Conservation (phyloP, 177 flowering plant genomes). For the Vitis hybrid region DNA sequence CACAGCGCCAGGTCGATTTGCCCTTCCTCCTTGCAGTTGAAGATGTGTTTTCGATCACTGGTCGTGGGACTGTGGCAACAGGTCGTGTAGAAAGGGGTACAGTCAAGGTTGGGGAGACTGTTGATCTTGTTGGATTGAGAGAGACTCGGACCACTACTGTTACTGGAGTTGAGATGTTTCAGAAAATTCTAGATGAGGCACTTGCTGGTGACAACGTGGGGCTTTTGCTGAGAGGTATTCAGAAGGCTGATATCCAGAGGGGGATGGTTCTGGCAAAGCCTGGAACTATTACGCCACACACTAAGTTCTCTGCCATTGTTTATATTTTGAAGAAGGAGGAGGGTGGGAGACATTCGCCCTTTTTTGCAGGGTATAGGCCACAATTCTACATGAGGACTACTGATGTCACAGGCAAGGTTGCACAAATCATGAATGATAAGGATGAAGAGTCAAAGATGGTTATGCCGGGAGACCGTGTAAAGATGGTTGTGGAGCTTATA, state of each 20-base stretch:
- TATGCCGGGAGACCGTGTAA: slow-evolving; percentile 84
- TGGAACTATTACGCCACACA: slow-evolving; percentile 65
- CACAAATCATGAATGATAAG: slow-evolving; percentile 61
- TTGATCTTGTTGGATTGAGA: slow-evolving; percentile 60
- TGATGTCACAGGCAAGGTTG: slow-evolving; percentile 69
- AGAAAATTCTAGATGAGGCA: slow-evolving; percentile 68
- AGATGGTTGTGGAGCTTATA: slow-evolving; percentile 73
- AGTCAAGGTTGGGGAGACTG: slow-evolving; percentile 51
- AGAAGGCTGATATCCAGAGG: slow-evolving; percentile 67
- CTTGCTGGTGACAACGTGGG: slow-evolving; percentile 77
- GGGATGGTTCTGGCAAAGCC: slow-evolving; percentile 76
- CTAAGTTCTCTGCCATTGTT: slow-evolving; percentile 57
- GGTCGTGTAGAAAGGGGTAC: slow-evolving; percentile 76
- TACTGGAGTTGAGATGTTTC: slow-evolving; percentile 80
- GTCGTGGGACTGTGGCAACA: slow-evolving; percentile 80
- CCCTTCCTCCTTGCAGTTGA: slow-evolving; percentile 68
- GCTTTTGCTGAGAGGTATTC: slow-evolving; percentile 59
- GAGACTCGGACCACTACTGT: slow-evolving; percentile 57
- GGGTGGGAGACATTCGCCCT: slow-evolving; percentile 77
- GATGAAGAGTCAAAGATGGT: slow-evolving; percentile 85
- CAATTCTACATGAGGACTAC: slow-evolving; percentile 82
- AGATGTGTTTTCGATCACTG: slow-evolving; percentile 73
- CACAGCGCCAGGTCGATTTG: slow-evolving; percentile 56
- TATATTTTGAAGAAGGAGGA: slow-evolving; percentile 79
- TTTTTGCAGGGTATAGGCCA: slow-evolving; percentile 65